Evolutionary conservation across 2,329 filamentous ascomycete genomes (phyloP), one percentile per base, ranked within the genome.

Genomic region (Xylaria sp.): DNA sequence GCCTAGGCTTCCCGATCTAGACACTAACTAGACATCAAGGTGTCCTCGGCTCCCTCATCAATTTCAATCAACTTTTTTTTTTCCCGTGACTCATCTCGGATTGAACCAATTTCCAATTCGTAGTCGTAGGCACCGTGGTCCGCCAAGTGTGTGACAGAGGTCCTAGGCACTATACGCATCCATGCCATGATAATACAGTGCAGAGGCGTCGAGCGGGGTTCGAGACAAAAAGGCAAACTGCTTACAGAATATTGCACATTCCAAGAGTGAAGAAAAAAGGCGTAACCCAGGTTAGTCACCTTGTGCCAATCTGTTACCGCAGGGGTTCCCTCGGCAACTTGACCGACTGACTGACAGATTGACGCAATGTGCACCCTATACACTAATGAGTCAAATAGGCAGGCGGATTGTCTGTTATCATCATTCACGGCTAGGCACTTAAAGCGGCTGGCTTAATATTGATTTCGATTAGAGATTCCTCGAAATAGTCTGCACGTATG

Each of bases 131-230:
- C 54, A 55, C 53, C 21, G 48, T 55, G 55, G 45, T 45, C 64
- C 51, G 51, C 64, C 54, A 67, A 55, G 48, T 51, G 60, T 58
- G 68, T 67, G 61, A 67, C 64, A 32, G 45, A 27, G 45, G 56
- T 61, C 34, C 53, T 42, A 32, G 32, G 30, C 48, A 59, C 55
- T 60, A 30, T 54, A 50, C 17, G 56, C 54, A 59, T 62, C 53
- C 54, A 56, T 62, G 54, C 53, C 54, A 56, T 62, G 54, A 55
- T 69, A 66, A 55, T 69, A 66, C 62, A 65, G 67, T 69, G 67
- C 54, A 62, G 55, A 42, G 39, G 42, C 32, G 24, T 34, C 19
- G 21, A 27, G 62, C 53, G 48, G 53, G 21, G n/a, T 34, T 9
- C 42, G 53, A 65, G 66, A 57, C 61, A 64, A 64, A 7, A 65